Percentiles rank a stretch among this genome's conserved stretches.
phyloP scores from a whole-genome alignment of 176 grass and related monocot genomes.

The Lolium rigidum region DNA sequence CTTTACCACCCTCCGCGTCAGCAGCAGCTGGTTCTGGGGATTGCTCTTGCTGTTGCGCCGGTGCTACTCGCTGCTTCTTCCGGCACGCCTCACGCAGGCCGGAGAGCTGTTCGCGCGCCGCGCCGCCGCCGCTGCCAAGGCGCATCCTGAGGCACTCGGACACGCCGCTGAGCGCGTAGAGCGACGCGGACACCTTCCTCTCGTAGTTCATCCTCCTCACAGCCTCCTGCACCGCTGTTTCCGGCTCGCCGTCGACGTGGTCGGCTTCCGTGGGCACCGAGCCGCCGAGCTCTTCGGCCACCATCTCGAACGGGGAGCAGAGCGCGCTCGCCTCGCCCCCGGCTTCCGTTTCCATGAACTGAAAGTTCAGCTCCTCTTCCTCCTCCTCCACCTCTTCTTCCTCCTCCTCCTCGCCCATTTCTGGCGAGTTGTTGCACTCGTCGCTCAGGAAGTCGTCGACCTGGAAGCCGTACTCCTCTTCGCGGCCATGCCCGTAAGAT shows the following conservation, averaged over 20 bases:
- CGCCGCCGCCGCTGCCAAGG: background rate
- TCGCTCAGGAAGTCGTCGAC: conserved; percentile 66
- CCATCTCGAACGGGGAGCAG: conserved; percentile 69
- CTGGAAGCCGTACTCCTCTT: conserved; percentile 48
- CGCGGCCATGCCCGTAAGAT: background rate
- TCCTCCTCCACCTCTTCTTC: background rate
- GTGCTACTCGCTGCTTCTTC: conserved; percentile 38
- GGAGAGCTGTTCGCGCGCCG: conserved; percentile 56
- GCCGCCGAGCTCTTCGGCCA: conserved; percentile 38
- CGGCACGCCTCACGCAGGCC: conserved; percentile 63
- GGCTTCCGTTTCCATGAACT: conserved; percentile 61
- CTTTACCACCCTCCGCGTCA: conserved; percentile 6
- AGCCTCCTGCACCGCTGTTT: conserved; percentile 49
- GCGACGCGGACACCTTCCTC: conserved; percentile 72
- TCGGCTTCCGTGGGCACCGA: conserved; percentile 6
- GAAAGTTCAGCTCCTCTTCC: conserved; percentile 54
- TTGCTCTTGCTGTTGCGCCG: background rate
- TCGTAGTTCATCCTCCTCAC: conserved; percentile 78
- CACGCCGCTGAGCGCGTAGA: conserved; percentile 67
- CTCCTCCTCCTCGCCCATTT: conserved; percentile 33
- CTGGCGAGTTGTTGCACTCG: conserved; percentile 40
- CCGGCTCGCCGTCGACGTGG: conserved; percentile 17
- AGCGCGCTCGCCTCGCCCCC: conserved; percentile 36
- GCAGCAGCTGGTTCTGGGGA: background rate
- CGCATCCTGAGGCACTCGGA: conserved; percentile 71